Evolutionary conservation across 176 grass and related monocot species (phyloP).

Genomic region (Lolium rigidum): DNA sequence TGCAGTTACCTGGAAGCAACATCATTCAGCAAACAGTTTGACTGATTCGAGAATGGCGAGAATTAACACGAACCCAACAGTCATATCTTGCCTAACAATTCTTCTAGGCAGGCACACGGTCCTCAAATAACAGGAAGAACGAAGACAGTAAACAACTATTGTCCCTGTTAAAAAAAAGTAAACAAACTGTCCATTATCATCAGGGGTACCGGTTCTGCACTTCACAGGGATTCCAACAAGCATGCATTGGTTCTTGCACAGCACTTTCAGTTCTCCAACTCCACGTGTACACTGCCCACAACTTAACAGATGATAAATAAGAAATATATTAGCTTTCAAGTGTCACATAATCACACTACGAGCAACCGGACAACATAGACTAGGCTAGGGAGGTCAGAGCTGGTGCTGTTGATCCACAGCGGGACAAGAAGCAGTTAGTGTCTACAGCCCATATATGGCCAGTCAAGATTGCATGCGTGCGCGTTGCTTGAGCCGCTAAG

Average conservation of each 20-base stretch:
- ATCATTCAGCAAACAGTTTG: not conserved
- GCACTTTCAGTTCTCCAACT: not conserved
- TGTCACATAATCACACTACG: not conserved
- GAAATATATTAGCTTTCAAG: not conserved
- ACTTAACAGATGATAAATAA: not conserved
- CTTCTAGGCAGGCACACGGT: not conserved
- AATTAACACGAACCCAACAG: not conserved
- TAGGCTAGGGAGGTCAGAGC: slow-evolving; percentile 21
- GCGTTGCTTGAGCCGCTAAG: slow-evolving; percentile 35
- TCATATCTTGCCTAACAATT: not conserved
- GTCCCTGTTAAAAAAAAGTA: not conserved
- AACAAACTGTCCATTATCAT: not conserved
- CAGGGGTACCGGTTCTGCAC: not conserved
- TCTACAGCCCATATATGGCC: not conserved
- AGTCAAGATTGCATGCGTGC: not conserved
- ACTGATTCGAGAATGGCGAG: not conserved
- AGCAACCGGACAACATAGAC: not conserved
- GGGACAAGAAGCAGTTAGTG: not conserved
- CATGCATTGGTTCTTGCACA: not conserved
- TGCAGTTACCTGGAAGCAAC: not conserved
- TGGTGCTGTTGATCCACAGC: slow-evolving; percentile 32
- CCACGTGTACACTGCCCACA: not conserved
- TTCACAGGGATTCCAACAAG: not conserved
- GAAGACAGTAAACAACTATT: not conserved
- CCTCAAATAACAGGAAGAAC: not conserved